Evolutionary conservation across 352 stramenopile species (phyloP), one percentile per base, ranked within the genome.

Genomic region (Blastocystis sp.): DNA sequence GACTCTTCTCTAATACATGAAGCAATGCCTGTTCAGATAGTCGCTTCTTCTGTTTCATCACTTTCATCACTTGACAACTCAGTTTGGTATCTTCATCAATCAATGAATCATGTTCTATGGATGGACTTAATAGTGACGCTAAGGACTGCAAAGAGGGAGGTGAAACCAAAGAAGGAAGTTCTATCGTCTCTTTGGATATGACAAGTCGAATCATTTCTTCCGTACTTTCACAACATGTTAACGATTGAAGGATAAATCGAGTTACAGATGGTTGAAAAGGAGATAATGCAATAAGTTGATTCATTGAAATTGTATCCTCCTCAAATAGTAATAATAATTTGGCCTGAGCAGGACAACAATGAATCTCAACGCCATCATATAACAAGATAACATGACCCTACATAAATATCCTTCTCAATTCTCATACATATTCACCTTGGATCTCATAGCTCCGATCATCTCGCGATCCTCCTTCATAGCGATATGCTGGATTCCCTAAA

Each of bases 301-400:
- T 27, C 65, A 51, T 21, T 9, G 3, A 19, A 3, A 77, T 19
- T 14, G 32, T 39, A 42, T 77, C 29, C 19, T 77, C 43, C 11
- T 19, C 19, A 51, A 77, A 77, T n/a, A 77, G n/a, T n/a, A 77
- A 32, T 49, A 77, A 16, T 32, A 77, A 32, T 0, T 35, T 77
- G 14, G 65, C 65, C 43, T 77, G 65, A 19, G 65, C 65, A 21
- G 65, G 65, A 54, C 65, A 77, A n/a, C 65, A 77, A 19, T n/a
- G 24, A 4, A 57, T 29, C 37, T 54, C 43, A 42, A 54, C 37
- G 0, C 37, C 65, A 69, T 69, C 24, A 21, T n/a, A 24, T 12
- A 21, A 9, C 65, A 77, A 51, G 19, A 6, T 37, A 21, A 77
- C 65, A 0, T 37, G 35, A 24, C 65, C 65, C 43, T 77, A 35